Percentiles rank a stretch among this genome's conserved stretches.
phyloP scores from a whole-genome alignment of 2,329 filamentous ascomycete genomes.

The Penicillium hordei region DNA sequence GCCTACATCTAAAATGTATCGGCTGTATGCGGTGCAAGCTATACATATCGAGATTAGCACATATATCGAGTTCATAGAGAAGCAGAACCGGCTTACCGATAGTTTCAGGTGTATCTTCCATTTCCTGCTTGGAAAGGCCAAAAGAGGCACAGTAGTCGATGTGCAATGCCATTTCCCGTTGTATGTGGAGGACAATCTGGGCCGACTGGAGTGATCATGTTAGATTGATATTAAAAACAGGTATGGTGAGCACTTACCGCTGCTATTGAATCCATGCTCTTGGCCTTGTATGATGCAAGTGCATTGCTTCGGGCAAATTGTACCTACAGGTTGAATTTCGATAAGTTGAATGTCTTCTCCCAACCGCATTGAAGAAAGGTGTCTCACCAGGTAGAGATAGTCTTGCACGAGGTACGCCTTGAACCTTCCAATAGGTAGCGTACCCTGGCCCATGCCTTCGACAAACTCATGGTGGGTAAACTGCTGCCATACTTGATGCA shows the following conservation, averaged over 20 bases:
- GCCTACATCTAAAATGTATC: conserved; percentile 86
- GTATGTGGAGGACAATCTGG: conserved; percentile 72
- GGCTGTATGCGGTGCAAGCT: conserved; percentile 79
- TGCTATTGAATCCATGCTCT: conserved; percentile 69
- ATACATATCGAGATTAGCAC: neutral
- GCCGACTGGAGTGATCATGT: conserved; percentile 52
- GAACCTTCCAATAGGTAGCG: conserved; percentile 72
- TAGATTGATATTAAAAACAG: neutral
- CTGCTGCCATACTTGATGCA: conserved; percentile 69
- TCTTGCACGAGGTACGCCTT: conserved; percentile 90
- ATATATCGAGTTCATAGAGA: neutral
- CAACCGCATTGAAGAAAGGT: neutral
- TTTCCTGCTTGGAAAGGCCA: conserved; percentile 70
- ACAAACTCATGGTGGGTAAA: conserved; percentile 86
- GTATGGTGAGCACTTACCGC: conserved; percentile 52
- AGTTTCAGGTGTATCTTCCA: conserved; percentile 71
- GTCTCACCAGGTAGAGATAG: conserved; percentile 76
- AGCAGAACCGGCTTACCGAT: conserved; percentile 55
- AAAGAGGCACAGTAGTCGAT: conserved; percentile 79
- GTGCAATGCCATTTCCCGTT: conserved; percentile 78
- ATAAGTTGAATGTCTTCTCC: conserved; percentile 3
- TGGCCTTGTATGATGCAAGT: conserved; percentile 80
- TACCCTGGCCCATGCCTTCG: conserved; percentile 70
- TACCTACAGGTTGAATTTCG: conserved; percentile 50
- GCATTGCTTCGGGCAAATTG: conserved; percentile 88